Evolutionary conservation across 257 asterid genomes (phyloP), one percentile per base, ranked within the genome.

Genomic region (Apocynum venetum): DNA sequence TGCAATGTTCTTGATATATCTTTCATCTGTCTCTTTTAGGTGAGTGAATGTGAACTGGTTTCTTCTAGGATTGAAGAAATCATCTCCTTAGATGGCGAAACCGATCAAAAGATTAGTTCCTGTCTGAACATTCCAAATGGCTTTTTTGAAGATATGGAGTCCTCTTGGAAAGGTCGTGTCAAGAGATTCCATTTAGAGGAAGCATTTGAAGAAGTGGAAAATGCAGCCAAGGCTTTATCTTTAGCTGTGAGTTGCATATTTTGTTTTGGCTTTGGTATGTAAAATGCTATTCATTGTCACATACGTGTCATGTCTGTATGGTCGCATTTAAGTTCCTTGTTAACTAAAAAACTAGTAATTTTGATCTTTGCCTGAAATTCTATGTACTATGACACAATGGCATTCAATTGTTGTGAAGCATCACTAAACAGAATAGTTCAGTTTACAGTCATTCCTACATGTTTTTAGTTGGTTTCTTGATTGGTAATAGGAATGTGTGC

Each of bases 141-240:
- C 61, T 95, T 95, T 82, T 93, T 93, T 70, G 94, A 89, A 83
- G 97, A 90, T 82, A 89, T 90, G 93, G 98, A 95, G 84, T 85
- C 90, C n/a, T 85, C 94, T 47, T 95, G 99, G 99, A 95, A 95
- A 87, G 93, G 98, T 46, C 99, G 99, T 80, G 92, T 95, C 69
- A 95, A 93, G 87, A 86, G 96, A 86, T 85, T 95, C 80, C 98
- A 95, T 88, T 82, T 95, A 76, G 96, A 84, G 84, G 93, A 91
- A 79, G 97, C 87, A 77, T 89, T 82, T 86, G 84, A 90, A 15
- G 93, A 93, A 84, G 97, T 91, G 67, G 97, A 90, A 74, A 88
- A 85, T 78, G 97, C 98, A 70, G 92, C 94, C 3, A 70, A 88
- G 84, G 96, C 93, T 76, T 84, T 95, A 83, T 86, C 93, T 40